phyloP scores from a whole-genome alignment of 1,284 basidiomycete species.

The Inonotus hispidus region DNA sequence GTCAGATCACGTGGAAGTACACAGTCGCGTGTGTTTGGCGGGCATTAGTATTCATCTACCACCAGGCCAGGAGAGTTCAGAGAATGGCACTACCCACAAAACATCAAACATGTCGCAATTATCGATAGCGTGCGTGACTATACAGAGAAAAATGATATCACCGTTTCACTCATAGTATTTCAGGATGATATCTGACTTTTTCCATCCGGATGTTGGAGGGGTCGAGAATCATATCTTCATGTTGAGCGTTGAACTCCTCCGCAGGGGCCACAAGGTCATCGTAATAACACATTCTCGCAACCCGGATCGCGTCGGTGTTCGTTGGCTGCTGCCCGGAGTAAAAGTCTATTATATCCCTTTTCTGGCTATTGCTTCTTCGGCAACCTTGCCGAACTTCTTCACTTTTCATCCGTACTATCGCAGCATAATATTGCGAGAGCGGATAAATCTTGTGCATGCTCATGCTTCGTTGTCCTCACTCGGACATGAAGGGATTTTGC shows the following conservation, averaged over 20 bases:
- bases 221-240: constrained; percentile 98
- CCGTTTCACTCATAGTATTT: not conserved
- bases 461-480: constrained; percentile 89
- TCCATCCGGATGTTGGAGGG: constrained; percentile 91
- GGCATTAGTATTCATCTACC: too few relatives aligned
- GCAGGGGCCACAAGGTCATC: constrained; percentile 86
- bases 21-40: too few relatives aligned
- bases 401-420: constrained; percentile 88
- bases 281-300: constrained; percentile 92
- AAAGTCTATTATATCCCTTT: constrained; percentile 97
- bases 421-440: constrained; percentile 83
- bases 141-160: not conserved
- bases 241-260: constrained; percentile 80
- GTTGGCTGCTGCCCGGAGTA: constrained; percentile 79
- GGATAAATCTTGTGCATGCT: constrained; percentile 85
- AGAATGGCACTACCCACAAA: not conserved
- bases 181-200: constrained; percentile 97
- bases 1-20: too few relatives aligned
- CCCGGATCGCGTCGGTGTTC: constrained; percentile 80
- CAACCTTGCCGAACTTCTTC: constrained; percentile 93
- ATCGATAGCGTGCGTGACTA: constrained; percentile 13
- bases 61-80: not conserved
- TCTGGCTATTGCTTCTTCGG: constrained; percentile 80
- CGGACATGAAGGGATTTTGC: constrained; percentile 89
- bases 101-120: constrained; percentile 3